Evolutionary conservation across 495 filamentous ascomycete species (phyloP).

Genomic region (Penicillium chermesinum): DNA sequence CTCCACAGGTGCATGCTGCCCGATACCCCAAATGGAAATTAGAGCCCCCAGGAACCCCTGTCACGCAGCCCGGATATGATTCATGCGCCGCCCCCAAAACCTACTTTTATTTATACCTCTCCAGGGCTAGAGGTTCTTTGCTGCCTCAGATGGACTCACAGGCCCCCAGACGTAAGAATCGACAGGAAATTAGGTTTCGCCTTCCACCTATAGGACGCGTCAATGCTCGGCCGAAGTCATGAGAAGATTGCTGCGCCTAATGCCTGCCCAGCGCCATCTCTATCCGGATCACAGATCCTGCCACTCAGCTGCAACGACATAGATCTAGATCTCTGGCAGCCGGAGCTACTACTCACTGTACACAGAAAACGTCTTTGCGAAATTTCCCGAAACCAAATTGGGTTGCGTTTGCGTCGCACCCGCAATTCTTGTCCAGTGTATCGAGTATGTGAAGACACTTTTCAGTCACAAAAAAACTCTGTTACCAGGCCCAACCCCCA

Average conservation of each 20-base stretch:
- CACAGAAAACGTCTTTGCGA: slow-evolving; percentile 1
- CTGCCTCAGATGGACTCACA: background rate
- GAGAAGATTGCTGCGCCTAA: slow-evolving; percentile 13
- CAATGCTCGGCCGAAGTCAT: background rate
- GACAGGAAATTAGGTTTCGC: background rate
- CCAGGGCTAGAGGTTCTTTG: too few species aligned
- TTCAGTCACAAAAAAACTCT: background rate
- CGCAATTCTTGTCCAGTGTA: slow-evolving; percentile 13
- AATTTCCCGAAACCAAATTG: slow-evolving; percentile 22
- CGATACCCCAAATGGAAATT: background rate
- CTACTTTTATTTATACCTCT: too few species aligned
- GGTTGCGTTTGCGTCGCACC: slow-evolving; percentile 30
- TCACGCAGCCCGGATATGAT: background rate
- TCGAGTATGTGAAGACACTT: slow-evolving; percentile 21
- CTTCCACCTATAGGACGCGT: background rate
- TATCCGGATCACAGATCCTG: slow-evolving; percentile 12
- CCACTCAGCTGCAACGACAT: slow-evolving; percentile 12
- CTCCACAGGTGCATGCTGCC: background rate
- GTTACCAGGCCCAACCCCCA: background rate
- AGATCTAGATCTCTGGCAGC: slow-evolving; percentile 15
- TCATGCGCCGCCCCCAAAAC: background rate
- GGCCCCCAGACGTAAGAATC: background rate
- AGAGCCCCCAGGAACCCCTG: background rate
- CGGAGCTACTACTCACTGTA: background rate
- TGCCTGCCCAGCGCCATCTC: slow-evolving; percentile 2